Conservation (phyloP, 169 alveolate species). For the Plasmodium reichenowi region DNA sequence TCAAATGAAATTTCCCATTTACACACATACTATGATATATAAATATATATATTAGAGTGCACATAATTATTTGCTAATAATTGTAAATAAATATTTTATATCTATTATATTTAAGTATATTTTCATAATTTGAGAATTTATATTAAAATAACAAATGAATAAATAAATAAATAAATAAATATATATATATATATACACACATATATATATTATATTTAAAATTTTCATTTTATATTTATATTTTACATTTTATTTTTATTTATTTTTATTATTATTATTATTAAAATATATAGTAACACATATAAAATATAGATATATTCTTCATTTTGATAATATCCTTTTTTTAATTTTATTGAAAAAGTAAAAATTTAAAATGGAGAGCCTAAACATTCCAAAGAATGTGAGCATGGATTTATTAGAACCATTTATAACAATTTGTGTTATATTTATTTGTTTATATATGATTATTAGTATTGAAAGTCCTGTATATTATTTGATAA, state of each 20-base stretch:
- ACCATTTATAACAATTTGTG: constrained; percentile 51
- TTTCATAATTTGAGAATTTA: too few relatives aligned
- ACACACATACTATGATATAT: too few relatives aligned
- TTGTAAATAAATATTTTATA: too few relatives aligned
- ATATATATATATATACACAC: neutral
- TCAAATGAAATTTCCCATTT: too few relatives aligned
- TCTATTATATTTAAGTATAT: too few relatives aligned
- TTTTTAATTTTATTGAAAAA: neutral
- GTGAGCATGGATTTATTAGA: constrained; percentile 35
- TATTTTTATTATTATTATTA: neutral
- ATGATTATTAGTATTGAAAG: constrained; percentile 53
- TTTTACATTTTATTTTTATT: neutral
- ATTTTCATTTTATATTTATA: neutral
- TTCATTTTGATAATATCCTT: neutral
- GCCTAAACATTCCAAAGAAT: constrained; percentile 9
- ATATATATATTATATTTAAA: neutral
- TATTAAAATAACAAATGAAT: too few relatives aligned
- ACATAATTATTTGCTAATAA: too few relatives aligned
- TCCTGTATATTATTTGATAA: constrained; percentile 44
- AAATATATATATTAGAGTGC: too few relatives aligned
- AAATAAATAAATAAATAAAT: neutral
- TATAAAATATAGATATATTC: neutral
- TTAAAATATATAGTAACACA: neutral
- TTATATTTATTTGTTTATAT: constrained; percentile 52
- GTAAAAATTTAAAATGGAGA: constrained; percentile 24